Evolutionary conservation across 495 filamentous ascomycete genomes (phyloP), one percentile per base, ranked within the genome.

Genomic region (Cairneyella variabilis): DNA sequence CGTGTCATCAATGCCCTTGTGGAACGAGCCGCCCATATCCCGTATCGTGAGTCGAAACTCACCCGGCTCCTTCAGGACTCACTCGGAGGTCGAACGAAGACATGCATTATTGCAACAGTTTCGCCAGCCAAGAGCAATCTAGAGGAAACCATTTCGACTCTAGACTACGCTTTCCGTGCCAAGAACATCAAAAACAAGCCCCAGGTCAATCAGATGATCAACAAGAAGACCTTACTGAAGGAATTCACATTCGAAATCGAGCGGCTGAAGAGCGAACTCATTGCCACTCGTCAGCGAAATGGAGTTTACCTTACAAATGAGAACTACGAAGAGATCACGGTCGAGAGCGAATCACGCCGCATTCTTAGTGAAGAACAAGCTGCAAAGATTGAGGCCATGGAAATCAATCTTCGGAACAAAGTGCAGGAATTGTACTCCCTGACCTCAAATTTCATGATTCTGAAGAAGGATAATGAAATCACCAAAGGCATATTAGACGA

Each of bases 151-250:
- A 97, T 97, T 45, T 97, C 92, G 1, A 97, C 95, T 0, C 76
- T 98, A 2, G 93, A 98, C 66, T 98, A 98, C 64, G 95, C 93
- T 9, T 96, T 97, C 66, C 80, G 93, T 18, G 93, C 95, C 2
- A 98, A 98, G 72, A 96, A 97, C 61, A 98, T 98, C 56, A 86
- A 89, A 18, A 98, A 98, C 67, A 96, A 97, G 66, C 93, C 93
- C 3, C 93, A 98, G 63, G 79, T 95, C 60, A 97, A 97, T 66
- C 86, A 88, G 26, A 79, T 87, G 61, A 80, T 96, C 48, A 90
- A 88, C 16, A 98, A 97, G 68, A 92, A 92, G 67, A 95, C 89
- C 3, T 69, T 97, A 17, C 79, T 98, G 0, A 80, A 79, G 23
- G 95, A 98, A 48, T 95, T 95, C 55, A 91, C 95, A 0, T 69